Evolutionary conservation across 495 filamentous ascomycete species (phyloP), one percentile per base, ranked within the genome.

Genomic region (Pseudoneurospora amorphoporcata): DNA sequence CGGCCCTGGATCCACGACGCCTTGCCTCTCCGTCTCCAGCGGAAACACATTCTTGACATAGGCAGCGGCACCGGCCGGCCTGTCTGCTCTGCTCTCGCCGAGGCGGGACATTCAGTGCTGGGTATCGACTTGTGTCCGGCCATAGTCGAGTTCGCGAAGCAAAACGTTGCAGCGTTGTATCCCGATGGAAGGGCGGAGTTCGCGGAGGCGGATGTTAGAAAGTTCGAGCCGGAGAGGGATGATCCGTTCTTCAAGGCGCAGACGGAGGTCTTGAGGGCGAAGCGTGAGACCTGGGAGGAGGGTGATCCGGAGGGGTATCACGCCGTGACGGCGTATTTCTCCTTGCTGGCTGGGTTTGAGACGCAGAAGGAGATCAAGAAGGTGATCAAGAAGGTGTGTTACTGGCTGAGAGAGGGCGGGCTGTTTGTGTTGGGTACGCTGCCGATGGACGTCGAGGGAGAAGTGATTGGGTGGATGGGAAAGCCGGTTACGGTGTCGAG

Each of bases 1-100:
- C 14, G 29, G 12, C 53, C 29, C 6, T 35, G 53, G 14, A 35
- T 61, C 2, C 29, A 61, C 12, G 6, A 61, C 0, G 2, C 12
- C 0, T 35, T 35, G 0, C 53, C 53, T 61, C 29, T 6, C 53
- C 14, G 14, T 3, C 12, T 61, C 19, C 39, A 73, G 14, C 70
- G 39, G 4, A 69, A 73, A 58, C 70, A 37, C 35, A 73, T 80
- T 23, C 72, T 85, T 3, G 83, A 85, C 68, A 77, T 82, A 14
- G 77, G 77, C 35, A 84, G 79, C 73, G 84, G 82, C 58, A 84
- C 83, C 8, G 82, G 84, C 19, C 76, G 76, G 29, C 83, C 82
- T 3, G 79, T 84, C 3, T 75, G 80, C 37, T 68, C 73, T 16
- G 72, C 72, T 2, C 73, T 86, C 10, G 77, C 80, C 1, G 71